phyloP scores from a whole-genome alignment of 2,329 filamentous ascomycete genomes.

The Dactylonectria macrodidyma region DNA sequence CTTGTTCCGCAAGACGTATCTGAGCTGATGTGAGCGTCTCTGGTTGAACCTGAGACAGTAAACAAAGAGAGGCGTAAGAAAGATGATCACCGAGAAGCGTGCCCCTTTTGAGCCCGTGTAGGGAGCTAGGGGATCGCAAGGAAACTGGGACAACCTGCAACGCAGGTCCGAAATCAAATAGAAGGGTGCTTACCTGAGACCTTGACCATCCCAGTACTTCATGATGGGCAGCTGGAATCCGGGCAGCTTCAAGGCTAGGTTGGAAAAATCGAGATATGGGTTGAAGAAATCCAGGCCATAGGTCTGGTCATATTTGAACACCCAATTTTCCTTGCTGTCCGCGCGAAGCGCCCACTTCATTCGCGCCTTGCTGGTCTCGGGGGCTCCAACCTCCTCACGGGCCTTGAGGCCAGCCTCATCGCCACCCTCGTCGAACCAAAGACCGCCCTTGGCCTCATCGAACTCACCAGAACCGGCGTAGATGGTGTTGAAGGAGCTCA shows the following conservation, averaged over 20 bases:
- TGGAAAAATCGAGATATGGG: constrained; percentile 87
- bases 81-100: constrained; percentile 39
- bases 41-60: constrained; percentile 48
- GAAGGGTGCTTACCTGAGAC: constrained; percentile 72
- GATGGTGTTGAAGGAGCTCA: constrained; percentile 85
- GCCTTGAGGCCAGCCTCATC: constrained; percentile 67
- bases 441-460: constrained; percentile 63
- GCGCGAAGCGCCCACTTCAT: constrained; percentile 71
- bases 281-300: constrained; percentile 85
- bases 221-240: constrained; percentile 82
- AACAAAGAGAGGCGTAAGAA: constrained; percentile 40
- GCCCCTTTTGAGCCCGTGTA: not conserved
- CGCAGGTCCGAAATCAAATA: constrained; percentile 19
- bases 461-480: constrained; percentile 72
- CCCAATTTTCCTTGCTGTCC: constrained; percentile 65
- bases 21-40: constrained; percentile 85
- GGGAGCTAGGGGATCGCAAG: constrained; percentile 16
- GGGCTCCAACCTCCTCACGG: constrained; percentile 65
- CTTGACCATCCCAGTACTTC: constrained; percentile 86
- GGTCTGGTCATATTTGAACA: constrained; percentile 68
- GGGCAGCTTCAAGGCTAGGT: constrained; percentile 79
- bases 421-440: constrained; percentile 77
- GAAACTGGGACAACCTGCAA: constrained; percentile 21
- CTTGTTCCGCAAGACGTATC: constrained; percentile 92
- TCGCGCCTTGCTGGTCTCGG: constrained; percentile 65